Base-by-base conservation (phyloP, 345 rosid genomes). In the Triadica sebifera region DNA sequence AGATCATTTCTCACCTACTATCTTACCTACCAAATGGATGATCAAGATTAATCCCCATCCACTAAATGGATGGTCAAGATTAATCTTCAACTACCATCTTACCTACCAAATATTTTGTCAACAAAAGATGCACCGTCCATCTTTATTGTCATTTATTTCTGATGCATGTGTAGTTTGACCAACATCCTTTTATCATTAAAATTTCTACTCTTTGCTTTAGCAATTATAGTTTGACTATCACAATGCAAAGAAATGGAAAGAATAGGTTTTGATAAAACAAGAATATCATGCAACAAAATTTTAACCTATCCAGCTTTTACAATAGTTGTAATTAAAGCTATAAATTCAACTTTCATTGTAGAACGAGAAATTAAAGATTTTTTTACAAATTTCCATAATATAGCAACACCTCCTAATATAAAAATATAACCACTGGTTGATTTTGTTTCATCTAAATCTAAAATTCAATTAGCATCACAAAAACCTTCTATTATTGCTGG, bases 401-500 rank as follows among this genome's bases (percentile, higher is more conserved):
- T n/a, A n/a, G n/a, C n/a, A n/a, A n/a, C n/a, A n/a, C n/a, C n/a
- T n/a, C n/a, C n/a, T n/a, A n/a, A n/a, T n/a, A n/a, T n/a, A n/a
- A n/a, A n/a, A n/a, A n/a, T n/a, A n/a, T n/a, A n/a, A 3, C 11
- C 34, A 17, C 41, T 13, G 6, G 16, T 58, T 6, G 22, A 60
- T 9, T 58, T 59, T 0, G 75, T 39, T 11, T 72, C 45, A 1
- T 13, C 34, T 45, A 10, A 22, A 49, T 49, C 2, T 11, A 41
- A 49, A 12, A 49, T 72, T 67, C 67, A 72, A 60, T 72, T 34
- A 0, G 43, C 37, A 72, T 58, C 75, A 22, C n/a, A 43, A 17
- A 43, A 59, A 11, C 67, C 75, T 72, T 72, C 67, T 5, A 72
- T 12, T 24, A 72, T n/a, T n/a, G n/a, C n/a, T n/a, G n/a, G n/a